A percentile compares a stretch with the other conserved stretches of the same genome.
These are phyloP conservation scores for Magnusiomyces suaveolens DNA, from an alignment of 1,139 yeast species.

Conservation along the genomic window DNA sequence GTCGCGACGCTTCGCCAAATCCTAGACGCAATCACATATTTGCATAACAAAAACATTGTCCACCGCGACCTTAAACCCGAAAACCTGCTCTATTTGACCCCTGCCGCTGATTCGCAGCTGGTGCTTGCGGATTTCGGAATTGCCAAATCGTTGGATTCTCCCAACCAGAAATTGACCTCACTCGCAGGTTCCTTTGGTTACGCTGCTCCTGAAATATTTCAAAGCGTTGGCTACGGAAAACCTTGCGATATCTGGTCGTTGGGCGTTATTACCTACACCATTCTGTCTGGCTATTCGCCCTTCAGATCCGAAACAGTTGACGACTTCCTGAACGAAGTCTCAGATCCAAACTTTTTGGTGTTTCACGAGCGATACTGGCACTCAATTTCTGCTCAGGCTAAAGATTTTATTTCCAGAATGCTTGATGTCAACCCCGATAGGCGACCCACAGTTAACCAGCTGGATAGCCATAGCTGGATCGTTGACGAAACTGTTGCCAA, in stretches of 20 bases:
- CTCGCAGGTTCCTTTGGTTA: slow-evolving; percentile 90
- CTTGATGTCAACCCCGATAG: slow-evolving; percentile 53
- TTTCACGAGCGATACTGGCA: slow-evolving; percentile 88
- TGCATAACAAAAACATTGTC: slow-evolving; percentile 66
- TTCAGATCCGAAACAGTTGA: slow-evolving; percentile 75
- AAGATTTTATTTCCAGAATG: slow-evolving; percentile 58
- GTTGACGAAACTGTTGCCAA: slow-evolving; percentile 36
- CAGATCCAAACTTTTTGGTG: slow-evolving; percentile 51
- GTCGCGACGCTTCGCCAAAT: slow-evolving; percentile 58
- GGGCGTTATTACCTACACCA: slow-evolving; percentile 84
- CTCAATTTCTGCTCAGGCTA: slow-evolving; percentile 64
- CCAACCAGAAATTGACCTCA: slow-evolving; percentile 57
- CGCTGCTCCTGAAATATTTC: slow-evolving; percentile 86
- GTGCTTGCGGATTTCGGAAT: slow-evolving; percentile 91
- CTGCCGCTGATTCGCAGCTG: slow-evolving; percentile 49
- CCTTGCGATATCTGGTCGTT: slow-evolving; percentile 91
- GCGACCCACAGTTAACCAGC: slow-evolving; percentile 58
- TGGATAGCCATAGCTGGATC: slow-evolving; percentile 66
- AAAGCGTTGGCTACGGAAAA: slow-evolving; percentile 74
- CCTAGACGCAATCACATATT: slow-evolving; percentile 61
- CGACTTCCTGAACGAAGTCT: slow-evolving; percentile 74
- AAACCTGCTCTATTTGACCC: slow-evolving; percentile 58
- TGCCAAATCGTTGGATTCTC: slow-evolving; percentile 56
- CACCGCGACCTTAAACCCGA: slow-evolving; percentile 92
- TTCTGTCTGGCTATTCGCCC: slow-evolving; percentile 88